phyloP scores from a whole-genome alignment of 306 rosid species.

The Gastrolobium bilobum region DNA sequence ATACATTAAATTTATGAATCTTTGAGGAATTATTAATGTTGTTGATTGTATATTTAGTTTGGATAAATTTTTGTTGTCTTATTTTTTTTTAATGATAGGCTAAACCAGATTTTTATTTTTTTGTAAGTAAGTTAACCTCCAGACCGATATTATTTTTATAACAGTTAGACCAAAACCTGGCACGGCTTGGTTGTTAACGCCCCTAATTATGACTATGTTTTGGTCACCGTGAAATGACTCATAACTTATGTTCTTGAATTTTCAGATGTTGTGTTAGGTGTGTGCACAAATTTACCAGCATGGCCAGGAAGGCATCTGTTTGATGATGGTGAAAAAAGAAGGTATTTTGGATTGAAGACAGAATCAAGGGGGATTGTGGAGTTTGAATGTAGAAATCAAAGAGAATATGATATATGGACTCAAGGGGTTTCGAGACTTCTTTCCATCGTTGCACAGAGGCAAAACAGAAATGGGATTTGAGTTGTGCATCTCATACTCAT shows the following conservation, averaged over 20 bases:
- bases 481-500: neutral
- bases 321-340: slow-evolving; percentile 79
- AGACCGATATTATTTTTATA: too few species aligned
- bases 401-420: slow-evolving; percentile 90
- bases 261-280: slow-evolving; percentile 86
- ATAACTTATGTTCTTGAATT: slow-evolving; percentile 23
- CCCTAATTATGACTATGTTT: neutral
- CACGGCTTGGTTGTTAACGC: too few species aligned
- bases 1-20: too few species aligned
- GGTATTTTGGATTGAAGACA: slow-evolving; percentile 90
- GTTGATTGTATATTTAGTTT: too few species aligned
- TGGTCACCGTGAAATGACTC: neutral
- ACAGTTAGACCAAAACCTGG: too few species aligned
- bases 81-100: too few species aligned
- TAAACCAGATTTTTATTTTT: too few species aligned
- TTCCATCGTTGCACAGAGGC: slow-evolving; percentile 73
- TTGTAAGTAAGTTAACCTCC: too few species aligned
- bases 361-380: slow-evolving; percentile 88
- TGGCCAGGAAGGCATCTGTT: slow-evolving; percentile 95
- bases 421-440: slow-evolving; percentile 87
- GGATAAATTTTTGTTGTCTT: too few species aligned
- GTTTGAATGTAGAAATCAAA: slow-evolving; percentile 90
- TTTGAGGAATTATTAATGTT: too few species aligned
- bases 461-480: slow-evolving; percentile 55
- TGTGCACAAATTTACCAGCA: slow-evolving; percentile 77